Evolutionary conservation across 2,329 filamentous ascomycete species (phyloP).

Genomic region (Aspergillus sp.): DNA sequence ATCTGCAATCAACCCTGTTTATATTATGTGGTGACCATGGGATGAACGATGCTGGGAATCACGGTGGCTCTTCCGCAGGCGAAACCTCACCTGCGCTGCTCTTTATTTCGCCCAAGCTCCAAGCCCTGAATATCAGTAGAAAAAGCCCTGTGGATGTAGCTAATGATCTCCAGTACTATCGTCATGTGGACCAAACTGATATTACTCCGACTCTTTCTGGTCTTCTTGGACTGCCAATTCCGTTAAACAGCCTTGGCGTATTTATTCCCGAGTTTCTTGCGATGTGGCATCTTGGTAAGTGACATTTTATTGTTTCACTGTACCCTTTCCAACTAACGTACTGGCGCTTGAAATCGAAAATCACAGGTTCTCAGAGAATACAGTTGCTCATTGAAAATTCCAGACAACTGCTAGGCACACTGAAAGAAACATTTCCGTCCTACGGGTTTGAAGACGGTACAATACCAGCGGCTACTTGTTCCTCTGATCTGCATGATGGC

Average conservation of each 20-base stretch:
- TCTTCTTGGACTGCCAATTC: conserved; percentile 81
- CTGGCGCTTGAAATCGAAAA: neutral
- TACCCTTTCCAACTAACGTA: conserved; percentile 5
- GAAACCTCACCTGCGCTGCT: conserved; percentile 92
- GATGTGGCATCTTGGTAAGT: conserved; percentile 69
- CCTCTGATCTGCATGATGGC: conserved; percentile 21
- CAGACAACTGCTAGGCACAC: conserved; percentile 73
- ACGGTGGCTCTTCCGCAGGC: conserved; percentile 88
- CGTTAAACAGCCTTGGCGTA: conserved; percentile 85
- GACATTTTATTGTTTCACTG: neutral
- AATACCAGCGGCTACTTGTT: conserved; percentile 21
- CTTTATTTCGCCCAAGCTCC: conserved; percentile 84
- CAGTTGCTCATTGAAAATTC: conserved; percentile 76
- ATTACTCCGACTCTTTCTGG: conserved; percentile 85
- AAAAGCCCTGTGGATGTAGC: conserved; percentile 58
- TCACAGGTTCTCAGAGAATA: conserved; percentile 53
- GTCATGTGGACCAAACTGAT: conserved; percentile 87
- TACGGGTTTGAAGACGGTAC: conserved; percentile 47
- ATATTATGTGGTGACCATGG: conserved; percentile 92
- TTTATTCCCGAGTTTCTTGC: conserved; percentile 76
- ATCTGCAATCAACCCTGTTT: conserved; percentile 76
- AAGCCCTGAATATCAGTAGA: conserved; percentile 48
- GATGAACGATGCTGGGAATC: conserved; percentile 99
- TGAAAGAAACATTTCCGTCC: conserved; percentile 69
- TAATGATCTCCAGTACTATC: conserved; percentile 80